phyloP scores from a whole-genome alignment of 2,329 filamentous ascomycete genomes.

The Monosporascus sp. region DNA sequence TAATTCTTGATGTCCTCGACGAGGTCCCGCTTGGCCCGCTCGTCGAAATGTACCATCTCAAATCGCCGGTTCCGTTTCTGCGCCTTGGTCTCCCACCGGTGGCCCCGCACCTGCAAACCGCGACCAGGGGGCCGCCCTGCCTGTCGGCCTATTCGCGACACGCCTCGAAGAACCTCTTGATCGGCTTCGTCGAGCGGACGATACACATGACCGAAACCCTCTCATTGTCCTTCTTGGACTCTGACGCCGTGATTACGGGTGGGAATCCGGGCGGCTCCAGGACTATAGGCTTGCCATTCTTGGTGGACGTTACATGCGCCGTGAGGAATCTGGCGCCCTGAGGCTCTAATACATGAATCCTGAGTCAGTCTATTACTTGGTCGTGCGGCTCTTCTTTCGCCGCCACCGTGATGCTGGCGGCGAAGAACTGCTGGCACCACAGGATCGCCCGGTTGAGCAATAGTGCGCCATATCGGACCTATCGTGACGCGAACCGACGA shows the following conservation, averaged over 20 bases:
- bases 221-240: not conserved
- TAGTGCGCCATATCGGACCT: not conserved
- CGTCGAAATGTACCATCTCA: constrained; percentile 32
- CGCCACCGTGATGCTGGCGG: constrained; percentile 28
- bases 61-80: constrained; percentile 27
- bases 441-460: not conserved
- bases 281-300: constrained; percentile 22
- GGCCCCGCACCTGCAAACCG: constrained; percentile 27
- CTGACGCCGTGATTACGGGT: not conserved
- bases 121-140: constrained; percentile 30
- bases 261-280: not conserved
- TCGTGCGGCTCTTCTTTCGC: constrained; percentile 29
- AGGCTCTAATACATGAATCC: constrained; percentile 24
- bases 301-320: constrained; percentile 18
- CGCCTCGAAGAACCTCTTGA: constrained; percentile 24
- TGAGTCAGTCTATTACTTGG: constrained; percentile 31
- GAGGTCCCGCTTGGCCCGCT: constrained; percentile 53
- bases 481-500: not conserved
- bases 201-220: constrained; percentile 28
- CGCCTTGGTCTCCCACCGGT: constrained; percentile 31
- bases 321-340: constrained; percentile 26
- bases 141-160: constrained; percentile 28
- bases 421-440: constrained; percentile 25
- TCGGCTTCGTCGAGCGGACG: constrained; percentile 27
- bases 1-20: constrained; percentile 65